These are phyloP conservation scores for Lasiodiplodia sp. DNA, from an alignment of 2,329 filamentous ascomycete genomes.

Conservation along the genomic window DNA sequence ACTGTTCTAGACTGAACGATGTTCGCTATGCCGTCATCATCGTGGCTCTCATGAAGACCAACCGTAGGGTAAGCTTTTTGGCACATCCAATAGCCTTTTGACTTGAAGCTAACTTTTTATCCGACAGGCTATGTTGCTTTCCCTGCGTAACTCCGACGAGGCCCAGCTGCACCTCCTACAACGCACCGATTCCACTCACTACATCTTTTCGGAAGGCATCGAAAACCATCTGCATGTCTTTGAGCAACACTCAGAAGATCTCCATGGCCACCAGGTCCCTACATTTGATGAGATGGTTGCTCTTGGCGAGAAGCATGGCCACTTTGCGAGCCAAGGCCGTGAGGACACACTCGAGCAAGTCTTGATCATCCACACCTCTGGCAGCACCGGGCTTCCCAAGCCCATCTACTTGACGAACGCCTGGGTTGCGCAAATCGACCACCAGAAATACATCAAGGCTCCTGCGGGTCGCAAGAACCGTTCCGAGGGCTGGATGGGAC, in stretches of 20 bases:
- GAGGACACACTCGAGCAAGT: constrained; percentile 34
- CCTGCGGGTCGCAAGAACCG: constrained; percentile 30
- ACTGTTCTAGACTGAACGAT: constrained; percentile 17
- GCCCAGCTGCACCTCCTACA: constrained; percentile 25
- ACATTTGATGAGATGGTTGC: constrained; percentile 13
- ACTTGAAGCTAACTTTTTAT: neutral
- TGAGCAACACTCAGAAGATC: neutral
- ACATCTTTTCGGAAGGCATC: constrained; percentile 29
- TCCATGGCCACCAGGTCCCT: constrained; percentile 12
- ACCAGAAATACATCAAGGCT: constrained; percentile 33
- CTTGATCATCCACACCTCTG: constrained; percentile 44
- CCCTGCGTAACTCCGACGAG: constrained; percentile 28
- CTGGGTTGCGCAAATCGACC: constrained; percentile 33
- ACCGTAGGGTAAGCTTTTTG: constrained; percentile 15
- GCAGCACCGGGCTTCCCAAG: constrained; percentile 46
- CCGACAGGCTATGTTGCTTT: constrained; percentile 21
- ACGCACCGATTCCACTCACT: constrained; percentile 18
- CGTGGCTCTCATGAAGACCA: constrained; percentile 21
- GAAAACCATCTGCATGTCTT: constrained; percentile 8
- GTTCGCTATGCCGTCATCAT: constrained; percentile 11
- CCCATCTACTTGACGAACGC: constrained; percentile 36
- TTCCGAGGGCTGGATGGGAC: constrained; percentile 25
- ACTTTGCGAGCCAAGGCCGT: neutral
- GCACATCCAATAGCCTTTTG: neutral
- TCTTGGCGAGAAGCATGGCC: constrained; percentile 8